Evolutionary conservation across 179 eudicot species (phyloP).

Genomic region (Silene noctiflora): DNA sequence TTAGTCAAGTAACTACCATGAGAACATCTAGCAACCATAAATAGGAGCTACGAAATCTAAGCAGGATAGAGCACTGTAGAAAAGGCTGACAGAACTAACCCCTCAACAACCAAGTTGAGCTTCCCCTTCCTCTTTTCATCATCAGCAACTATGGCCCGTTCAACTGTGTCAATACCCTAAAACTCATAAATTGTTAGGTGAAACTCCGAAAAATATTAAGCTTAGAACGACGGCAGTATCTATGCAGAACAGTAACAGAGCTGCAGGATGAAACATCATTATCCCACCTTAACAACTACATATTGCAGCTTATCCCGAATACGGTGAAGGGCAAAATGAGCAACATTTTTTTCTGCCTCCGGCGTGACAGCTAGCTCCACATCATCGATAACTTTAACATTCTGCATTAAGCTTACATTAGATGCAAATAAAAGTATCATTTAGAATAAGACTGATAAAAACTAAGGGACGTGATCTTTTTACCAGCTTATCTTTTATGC

Average conservation of each 20-base stretch:
- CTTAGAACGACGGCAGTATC: not conserved
- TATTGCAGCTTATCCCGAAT: conserved; percentile 53
- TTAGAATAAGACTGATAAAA: not conserved
- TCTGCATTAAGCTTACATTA: conserved; percentile 44
- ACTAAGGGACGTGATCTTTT: conserved; percentile 2
- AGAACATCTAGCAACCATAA: not conserved
- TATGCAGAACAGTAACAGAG: not conserved
- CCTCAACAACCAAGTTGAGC: conserved; percentile 70
- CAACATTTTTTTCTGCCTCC: conserved; percentile 40
- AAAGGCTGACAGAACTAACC: conserved; percentile 47
- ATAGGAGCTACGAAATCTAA: not conserved
- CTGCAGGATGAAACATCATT: not conserved
- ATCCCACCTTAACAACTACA: conserved; percentile 77
- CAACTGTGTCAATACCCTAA: conserved; percentile 77
- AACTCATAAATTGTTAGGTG: conserved; percentile 22
- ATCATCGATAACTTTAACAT: conserved; percentile 48
- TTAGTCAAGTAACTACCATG: not conserved
- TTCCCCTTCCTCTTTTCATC: conserved; percentile 39
- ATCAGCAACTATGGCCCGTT: conserved; percentile 65
- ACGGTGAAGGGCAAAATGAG: conserved; percentile 63
- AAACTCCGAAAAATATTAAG: conserved; percentile 3
- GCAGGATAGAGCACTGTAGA: not conserved
- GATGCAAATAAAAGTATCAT: conserved; percentile 12
- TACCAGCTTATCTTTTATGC: conserved; percentile 54
- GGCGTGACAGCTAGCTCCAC: conserved; percentile 51